Evolutionary conservation across 2,329 filamentous ascomycete genomes (phyloP), one percentile per base, ranked within the genome.

Genomic region (Aspergillus carbonarius): DNA sequence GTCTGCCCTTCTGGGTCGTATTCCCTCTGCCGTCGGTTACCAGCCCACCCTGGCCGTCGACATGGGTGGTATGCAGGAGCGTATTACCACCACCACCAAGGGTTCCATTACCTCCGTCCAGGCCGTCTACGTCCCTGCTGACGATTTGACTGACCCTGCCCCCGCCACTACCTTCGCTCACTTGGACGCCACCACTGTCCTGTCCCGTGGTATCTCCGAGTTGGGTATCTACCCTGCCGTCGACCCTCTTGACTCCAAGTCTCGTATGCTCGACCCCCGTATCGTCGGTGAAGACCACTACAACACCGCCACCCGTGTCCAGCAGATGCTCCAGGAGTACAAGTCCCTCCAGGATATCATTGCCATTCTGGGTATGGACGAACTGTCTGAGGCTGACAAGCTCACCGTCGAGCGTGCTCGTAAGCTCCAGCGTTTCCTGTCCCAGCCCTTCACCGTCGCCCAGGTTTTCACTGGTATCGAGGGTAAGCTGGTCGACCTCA

Each of bases 261-360:
- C 93, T 70, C 93, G 95, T 88, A 97, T 99, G 90, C 86, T 99
- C 77, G 95, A 98, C 85, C 92, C 95, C 82, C 93, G 95, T 91
- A 88, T 99, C 77, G 90, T 99, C 75, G 95, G 95, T 80, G 85
- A 98, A 77, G 95, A 99, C 64, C 95, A 99, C 87, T 99, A 99
- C 89, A 80, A 92, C 64, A 93, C 88, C 74, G 95, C 95, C 79
- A 91, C 90, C 79, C 89, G 89, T 73, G 95, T 99, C 76, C 95
- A 99, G 86, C 92, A 96, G 85, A 98, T 97, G 83, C 89, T 99
- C 79, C 95, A 99, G 85, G 95, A 98, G 87, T 99, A 99, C 91
- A 98, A 98, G 91, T 98, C 93, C 67, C 92, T 99, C 70, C 95
- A 99, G 85, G 95, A 99, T 85, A 99, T 99, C 88, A 97, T 97